A percentile compares a stretch with the other conserved stretches of the same genome.
Evolutionary conservation across 2,329 filamentous ascomycete genomes (phyloP).

Genomic region (Fusarium oligoseptatum): DNA sequence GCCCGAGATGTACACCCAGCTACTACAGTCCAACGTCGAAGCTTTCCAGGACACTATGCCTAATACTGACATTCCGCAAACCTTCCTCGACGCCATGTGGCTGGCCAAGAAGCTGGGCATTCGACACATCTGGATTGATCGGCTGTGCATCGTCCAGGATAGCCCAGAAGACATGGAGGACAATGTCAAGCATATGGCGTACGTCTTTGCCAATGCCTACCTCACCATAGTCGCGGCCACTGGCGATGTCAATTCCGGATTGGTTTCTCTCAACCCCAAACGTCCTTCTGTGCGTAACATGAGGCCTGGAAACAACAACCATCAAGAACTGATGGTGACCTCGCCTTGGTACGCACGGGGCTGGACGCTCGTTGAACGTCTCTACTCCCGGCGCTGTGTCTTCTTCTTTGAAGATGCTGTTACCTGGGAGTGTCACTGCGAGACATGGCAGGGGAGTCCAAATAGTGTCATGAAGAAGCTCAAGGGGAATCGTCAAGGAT

Average conservation of each 20-base stretch:
- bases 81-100: constrained; percentile 61
- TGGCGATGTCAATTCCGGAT: constrained; percentile 55
- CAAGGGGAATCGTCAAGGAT: constrained; percentile 50
- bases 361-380: constrained; percentile 60
- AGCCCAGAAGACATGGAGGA: constrained; percentile 55
- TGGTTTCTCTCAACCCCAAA: constrained; percentile 54
- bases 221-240: constrained; percentile 60
- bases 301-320: constrained; percentile 46
- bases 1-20: constrained; percentile 47
- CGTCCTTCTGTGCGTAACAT: constrained; percentile 46
- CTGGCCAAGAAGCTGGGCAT: constrained; percentile 58
- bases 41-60: constrained; percentile 53
- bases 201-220: constrained; percentile 59
- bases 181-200: constrained; percentile 61
- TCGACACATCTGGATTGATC: constrained; percentile 62
- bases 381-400: constrained; percentile 58
- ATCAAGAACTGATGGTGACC: constrained; percentile 55
- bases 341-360: constrained; percentile 57
- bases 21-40: constrained; percentile 54
- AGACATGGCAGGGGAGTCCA: constrained; percentile 55
- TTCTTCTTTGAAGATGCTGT: constrained; percentile 60
- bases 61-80: constrained; percentile 56
- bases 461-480: constrained; percentile 50
- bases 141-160: constrained; percentile 61
- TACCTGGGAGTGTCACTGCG: constrained; percentile 62